Evolutionary conservation across 495 filamentous ascomycete genomes (phyloP).

Genomic region (Xylaria longipes): DNA sequence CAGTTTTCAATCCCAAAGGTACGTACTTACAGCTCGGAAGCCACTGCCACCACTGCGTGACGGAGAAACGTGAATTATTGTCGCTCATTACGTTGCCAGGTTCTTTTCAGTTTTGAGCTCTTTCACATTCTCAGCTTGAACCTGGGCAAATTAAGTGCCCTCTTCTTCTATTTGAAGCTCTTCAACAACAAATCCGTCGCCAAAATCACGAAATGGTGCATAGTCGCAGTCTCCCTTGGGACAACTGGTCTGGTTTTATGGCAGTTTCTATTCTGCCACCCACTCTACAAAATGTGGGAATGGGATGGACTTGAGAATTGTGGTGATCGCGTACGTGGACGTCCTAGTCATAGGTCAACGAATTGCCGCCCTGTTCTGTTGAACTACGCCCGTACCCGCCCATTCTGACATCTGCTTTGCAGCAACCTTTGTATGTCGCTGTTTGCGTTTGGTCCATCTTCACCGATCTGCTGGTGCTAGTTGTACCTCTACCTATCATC

Average conservation of each 20-base stretch:
- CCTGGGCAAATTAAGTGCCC: constrained; percentile 24
- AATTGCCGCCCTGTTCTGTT: not conserved
- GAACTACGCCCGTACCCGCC: not conserved
- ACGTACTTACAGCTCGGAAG: not conserved
- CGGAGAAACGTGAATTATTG: not conserved
- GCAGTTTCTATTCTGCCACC: constrained; percentile 29
- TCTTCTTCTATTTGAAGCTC: constrained; percentile 22
- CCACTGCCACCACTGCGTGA: too few relatives aligned
- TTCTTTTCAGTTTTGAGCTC: constrained; percentile 26
- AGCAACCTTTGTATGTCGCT: constrained; percentile 25
- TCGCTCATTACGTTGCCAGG: not conserved
- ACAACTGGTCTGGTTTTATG: constrained; percentile 21
- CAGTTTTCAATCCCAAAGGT: constrained; percentile 26
- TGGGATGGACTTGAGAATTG: constrained; percentile 27
- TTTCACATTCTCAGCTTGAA: constrained; percentile 26
- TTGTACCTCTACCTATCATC: constrained; percentile 17
- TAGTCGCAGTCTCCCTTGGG: constrained; percentile 13
- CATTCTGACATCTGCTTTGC: not conserved
- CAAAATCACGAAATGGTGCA: constrained; percentile 15
- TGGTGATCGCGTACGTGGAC: constrained; percentile 25
- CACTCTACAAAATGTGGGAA: constrained; percentile 25
- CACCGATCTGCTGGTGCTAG: constrained; percentile 25
- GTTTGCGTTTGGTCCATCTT: constrained; percentile 27
- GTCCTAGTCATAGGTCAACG: not conserved
- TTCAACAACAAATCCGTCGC: constrained; percentile 14